Percentiles rank a stretch among this genome's conserved stretches.
phyloP scores from a whole-genome alignment of 345 rosid genomes.

The Eucalyptus curtisii region DNA sequence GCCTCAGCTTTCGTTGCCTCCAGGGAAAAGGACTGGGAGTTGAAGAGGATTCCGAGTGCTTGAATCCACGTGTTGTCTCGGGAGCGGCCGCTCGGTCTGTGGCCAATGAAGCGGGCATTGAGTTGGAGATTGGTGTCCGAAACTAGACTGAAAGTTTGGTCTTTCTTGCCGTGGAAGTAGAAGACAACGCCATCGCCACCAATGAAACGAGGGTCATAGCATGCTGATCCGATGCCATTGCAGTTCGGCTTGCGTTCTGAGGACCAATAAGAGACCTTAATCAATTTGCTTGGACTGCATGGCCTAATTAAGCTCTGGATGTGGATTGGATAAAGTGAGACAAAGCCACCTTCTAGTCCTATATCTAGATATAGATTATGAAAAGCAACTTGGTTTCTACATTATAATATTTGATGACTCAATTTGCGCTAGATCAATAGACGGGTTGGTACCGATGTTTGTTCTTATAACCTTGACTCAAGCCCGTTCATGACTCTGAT shows the following conservation, averaged over 20 bases:
- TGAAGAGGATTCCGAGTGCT: slow-evolving; percentile 3
- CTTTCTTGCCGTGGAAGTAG: slow-evolving; percentile 8
- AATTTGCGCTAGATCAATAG: background rate
- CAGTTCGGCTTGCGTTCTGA: slow-evolving; percentile 1
- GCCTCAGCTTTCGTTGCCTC: background rate
- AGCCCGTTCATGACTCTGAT: background rate
- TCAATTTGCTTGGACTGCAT: background rate
- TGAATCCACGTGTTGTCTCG: slow-evolving; percentile 9
- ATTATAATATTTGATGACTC: background rate
- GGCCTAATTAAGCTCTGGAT: background rate
- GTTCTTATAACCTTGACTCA: background rate
- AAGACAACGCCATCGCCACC: slow-evolving; percentile 4
- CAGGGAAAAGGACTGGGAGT: background rate
- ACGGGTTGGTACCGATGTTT: background rate
- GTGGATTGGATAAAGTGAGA: background rate
- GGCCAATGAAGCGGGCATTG: slow-evolving; percentile 8
- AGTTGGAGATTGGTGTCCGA: slow-evolving; percentile 2
- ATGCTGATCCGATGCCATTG: background rate
- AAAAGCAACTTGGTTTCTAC: background rate
- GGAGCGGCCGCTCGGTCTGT: background rate
- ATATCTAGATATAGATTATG: background rate
- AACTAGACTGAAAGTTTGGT: background rate
- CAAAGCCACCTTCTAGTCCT: background rate
- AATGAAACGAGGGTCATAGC: slow-evolving; percentile 2
- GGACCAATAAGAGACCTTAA: background rate